Base-by-base conservation (phyloP, 768 basidiomycete genomes). In the Tulasnella sp. region DNA sequence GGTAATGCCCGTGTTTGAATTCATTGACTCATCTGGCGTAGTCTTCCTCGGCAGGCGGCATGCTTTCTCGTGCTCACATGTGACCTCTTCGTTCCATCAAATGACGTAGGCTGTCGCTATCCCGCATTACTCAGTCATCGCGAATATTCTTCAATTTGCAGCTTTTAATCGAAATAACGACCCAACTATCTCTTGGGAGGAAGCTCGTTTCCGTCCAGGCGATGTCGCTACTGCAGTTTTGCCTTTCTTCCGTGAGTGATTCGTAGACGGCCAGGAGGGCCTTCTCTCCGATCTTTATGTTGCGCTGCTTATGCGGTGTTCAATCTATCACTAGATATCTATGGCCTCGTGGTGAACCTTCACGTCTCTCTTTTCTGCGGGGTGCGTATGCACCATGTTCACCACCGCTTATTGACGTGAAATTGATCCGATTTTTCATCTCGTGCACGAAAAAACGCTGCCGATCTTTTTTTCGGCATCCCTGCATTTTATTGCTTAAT, bases 71-170 rank as follows among this genome's bases (percentile, higher is more conserved):
- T 17, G 34, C 58, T 68, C 29, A 68, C 38, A n/a, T 64, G 22
- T 71, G 69, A 36, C 25, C 45, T 91, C n/a, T 25, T 25, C 37
- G 31, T 15, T 38, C n/a, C 22, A 2, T 25, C 15, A 2, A 67
- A 38, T 37, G 38, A 36, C 49, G 12, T 64, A 93, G 79, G 89
- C 89, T 19, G 87, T 91, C 22, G 88, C 88, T 2, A 89, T 90
- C 79, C 85, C 88, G 7, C 90, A 90, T 79, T 86, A 86, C 80
- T 82, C 89, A 1, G 80, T 87, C 17, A 88, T 91, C 74, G 86
- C 88, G 17, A 91, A 91, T 76, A 83, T 89, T n/a, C 83, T 91
- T 40, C 90, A 89, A 80, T 81, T 88, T 14, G 88, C 87, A 12
- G 84, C 83, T 17, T 89, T 90, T 79, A 83, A 87, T 73, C 86